Evolutionary conservation across 306 rosid species (phyloP), one percentile per base, ranked within the genome.

Genomic region (Lathyrus sativus): DNA sequence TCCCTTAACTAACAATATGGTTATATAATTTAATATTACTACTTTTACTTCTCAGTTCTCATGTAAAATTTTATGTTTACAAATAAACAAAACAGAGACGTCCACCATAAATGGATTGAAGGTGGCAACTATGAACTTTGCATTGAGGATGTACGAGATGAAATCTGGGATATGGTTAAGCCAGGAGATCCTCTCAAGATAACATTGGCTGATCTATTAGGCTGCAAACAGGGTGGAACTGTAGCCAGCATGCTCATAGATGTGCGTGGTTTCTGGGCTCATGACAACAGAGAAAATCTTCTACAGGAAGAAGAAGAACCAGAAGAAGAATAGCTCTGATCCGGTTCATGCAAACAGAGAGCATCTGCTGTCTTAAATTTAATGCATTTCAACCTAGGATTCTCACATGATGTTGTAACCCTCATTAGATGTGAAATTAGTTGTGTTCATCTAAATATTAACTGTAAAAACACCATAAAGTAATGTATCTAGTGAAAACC

Each of bases 221-320:
- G 67, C 62, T 95, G 99, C 91, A 95, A 95, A 76, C 99, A 95
- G 73, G 99, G 99, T 3, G 99, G 99, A n/a, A 95, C 99, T 14
- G 96, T 95, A 2, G 99, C 97, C 44, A 90, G 99, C 80, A 90
- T 95, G 97, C 92, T 95, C 28, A 90, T 95, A 26, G 99, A 95
- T 39, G 97, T 95, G 77, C 99, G 96, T 7, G 99, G 97, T 70
- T 95, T 95, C 74, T 95, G 99, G 99, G 99, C 99, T 18, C 99
- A 95, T 74, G 99, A 95, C 87, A 95, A 95, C 56, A 84, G 99
- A 89, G 99, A 95, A 80, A 95, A 88, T 76, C 97, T 95, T 76
- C 96, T 95, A 60, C 97, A 95, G 81, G 99, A 93, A 75, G 99
- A 93, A 78, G 98, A 93, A 76, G 99, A 95, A 77, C 97, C 97